Base-by-base conservation (phyloP, 768 basidiomycete species). In the Neoboletus brunneissimus region DNA sequence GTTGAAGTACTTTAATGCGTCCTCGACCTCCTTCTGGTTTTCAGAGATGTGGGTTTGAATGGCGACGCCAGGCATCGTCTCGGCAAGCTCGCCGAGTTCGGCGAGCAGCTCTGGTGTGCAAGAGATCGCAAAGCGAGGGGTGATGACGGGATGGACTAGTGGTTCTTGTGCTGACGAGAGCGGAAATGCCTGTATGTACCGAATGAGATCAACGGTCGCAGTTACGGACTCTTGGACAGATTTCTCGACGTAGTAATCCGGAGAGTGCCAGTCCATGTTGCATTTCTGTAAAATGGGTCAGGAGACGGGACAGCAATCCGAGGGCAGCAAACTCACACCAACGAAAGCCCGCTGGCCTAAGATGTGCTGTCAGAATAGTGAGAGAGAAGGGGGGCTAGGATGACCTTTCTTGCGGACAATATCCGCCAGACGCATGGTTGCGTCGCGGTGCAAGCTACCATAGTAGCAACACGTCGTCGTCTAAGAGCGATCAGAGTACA, bases 401-500 rank as follows among this genome's bases (percentile, higher is more conserved):
- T 64, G 55, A 81, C 89, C 90, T 64, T 73, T 72, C n/a, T 65
- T 67, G 60, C 85, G 80, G 11, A 88, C 81, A 34, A 90, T 81
- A 41, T 92, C 85, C 2, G 91, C 94, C 6, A 98, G 82, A 35
- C 82, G 73, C 74, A 89, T 91, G 9, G 92, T 93, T 0, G 87
- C 81, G 54, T 89, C 87, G 25, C 87, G 74, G 69, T 98, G 93
- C 15, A 94, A 72, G 2, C 85, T 88, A 9, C 85, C 91, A 67
- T 91, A 96, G 72, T 95, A 97, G 69, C 92, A 97, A 65, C 87
- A 91, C 0, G 95, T 97, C 1, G 95, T 97, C 1, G 94, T 96
- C 94, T 64, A 29, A n/a, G 38, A 16, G 48, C 35, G 23, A 16
- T 62, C 47, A 43, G 60, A 34, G 54, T 37, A 31, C 52, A 53